phyloP scores from a whole-genome alignment of 495 filamentous ascomycete genomes.

The Neurospora cerealis region DNA sequence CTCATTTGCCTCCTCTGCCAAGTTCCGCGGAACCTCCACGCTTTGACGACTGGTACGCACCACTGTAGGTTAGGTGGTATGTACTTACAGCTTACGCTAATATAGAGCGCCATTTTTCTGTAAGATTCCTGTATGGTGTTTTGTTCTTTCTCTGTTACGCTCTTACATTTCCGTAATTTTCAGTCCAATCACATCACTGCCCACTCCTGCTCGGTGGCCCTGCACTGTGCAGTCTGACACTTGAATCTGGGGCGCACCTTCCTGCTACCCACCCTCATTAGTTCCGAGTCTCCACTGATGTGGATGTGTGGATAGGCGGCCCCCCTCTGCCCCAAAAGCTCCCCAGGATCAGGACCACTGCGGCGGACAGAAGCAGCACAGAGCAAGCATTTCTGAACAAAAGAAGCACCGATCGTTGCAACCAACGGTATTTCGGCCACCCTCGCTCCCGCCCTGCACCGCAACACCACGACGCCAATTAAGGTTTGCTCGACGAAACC shows the following conservation, averaged over 20 bases:
- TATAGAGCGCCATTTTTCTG: neutral
- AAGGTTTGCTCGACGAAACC: neutral
- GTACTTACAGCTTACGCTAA: neutral
- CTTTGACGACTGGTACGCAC: neutral
- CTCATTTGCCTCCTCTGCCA: neutral
- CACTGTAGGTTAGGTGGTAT: neutral
- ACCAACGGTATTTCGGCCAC: neutral
- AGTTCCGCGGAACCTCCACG: neutral
- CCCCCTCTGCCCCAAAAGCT: neutral
- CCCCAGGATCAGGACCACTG: neutral
- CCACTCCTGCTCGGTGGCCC: neutral
- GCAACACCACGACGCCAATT: neutral
- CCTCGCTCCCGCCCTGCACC: neutral
- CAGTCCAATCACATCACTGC: neutral
- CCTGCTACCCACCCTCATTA: neutral
- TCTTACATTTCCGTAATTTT: neutral
- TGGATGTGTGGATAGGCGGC: neutral
- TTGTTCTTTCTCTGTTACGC: neutral
- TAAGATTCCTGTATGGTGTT: neutral
- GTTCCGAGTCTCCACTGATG: neutral
- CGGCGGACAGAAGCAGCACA: neutral
- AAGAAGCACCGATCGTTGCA: neutral
- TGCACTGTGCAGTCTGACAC: neutral
- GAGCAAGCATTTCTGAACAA: neutral
- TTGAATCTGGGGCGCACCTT: neutral